These are phyloP conservation scores for Acephala macrosclerotiorum DNA, from an alignment of 2,329 filamentous ascomycete genomes.

Conservation along the genomic window DNA sequence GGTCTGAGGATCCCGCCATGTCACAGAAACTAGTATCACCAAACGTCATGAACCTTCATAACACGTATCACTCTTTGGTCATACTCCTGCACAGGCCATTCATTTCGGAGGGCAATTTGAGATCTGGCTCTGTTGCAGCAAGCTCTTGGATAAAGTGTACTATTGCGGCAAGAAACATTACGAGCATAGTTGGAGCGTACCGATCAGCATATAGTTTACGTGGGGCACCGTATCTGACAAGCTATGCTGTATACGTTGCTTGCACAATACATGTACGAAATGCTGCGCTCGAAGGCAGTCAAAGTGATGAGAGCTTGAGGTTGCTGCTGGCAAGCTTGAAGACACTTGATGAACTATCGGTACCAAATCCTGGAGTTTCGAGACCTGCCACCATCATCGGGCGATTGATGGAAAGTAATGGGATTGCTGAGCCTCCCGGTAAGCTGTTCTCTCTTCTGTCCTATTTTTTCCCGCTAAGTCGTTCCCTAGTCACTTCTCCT, in stretches of 20 bases:
- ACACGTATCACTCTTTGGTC: conserved; percentile 50
- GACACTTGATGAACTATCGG: conserved; percentile 45
- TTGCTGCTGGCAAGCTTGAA: conserved; percentile 41
- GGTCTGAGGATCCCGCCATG: conserved; percentile 19
- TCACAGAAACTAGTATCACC: conserved; percentile 27
- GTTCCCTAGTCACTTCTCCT: not conserved
- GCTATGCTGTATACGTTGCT: conserved; percentile 52
- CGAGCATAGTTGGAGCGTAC: conserved; percentile 47
- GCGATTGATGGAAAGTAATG: conserved; percentile 2
- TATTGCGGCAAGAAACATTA: conserved; percentile 46
- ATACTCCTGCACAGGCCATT: conserved; percentile 56
- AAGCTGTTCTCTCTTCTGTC: not conserved
- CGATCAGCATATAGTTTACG: conserved; percentile 49
- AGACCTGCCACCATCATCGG: conserved; percentile 25
- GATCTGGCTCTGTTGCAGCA: conserved; percentile 36
- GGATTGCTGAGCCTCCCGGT: not conserved
- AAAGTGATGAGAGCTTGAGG: conserved; percentile 37
- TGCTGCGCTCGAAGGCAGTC: conserved; percentile 40
- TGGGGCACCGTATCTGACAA: conserved; percentile 50
- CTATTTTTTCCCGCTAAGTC: not conserved
- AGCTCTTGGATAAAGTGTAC: conserved; percentile 46
- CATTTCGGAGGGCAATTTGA: conserved; percentile 45
- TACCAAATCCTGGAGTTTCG: conserved; percentile 40
- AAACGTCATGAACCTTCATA: conserved; percentile 45
- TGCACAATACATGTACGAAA: conserved; percentile 52